A percentile compares a stretch with the other conserved stretches of the same genome.
Conservation (phyloP, 495 filamentous ascomycete genomes). For the Aspergillus cristatus region DNA sequence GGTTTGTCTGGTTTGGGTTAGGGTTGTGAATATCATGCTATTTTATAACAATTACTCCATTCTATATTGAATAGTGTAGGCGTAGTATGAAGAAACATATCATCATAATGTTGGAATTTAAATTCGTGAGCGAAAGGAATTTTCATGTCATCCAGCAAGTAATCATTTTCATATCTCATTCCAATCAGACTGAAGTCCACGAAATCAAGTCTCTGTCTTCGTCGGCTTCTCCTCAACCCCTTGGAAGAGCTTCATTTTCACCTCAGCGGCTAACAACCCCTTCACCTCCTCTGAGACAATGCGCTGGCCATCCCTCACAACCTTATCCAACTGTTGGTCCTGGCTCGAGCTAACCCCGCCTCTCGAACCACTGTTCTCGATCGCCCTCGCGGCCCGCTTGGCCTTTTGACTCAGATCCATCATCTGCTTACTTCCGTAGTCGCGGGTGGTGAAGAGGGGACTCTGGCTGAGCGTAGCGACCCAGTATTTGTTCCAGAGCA, state of each 20-base stretch:
- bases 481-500: conserved; percentile 99
- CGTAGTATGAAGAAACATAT: too few relatives aligned
- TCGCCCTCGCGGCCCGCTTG: conserved; percentile 45
- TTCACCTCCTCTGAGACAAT: conserved; percentile 80
- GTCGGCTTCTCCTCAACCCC: conserved; percentile 40
- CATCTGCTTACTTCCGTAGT: conserved; percentile 90
- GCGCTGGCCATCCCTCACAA: conserved; percentile 69
- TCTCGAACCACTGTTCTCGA: conserved; percentile 32
- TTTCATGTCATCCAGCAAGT: too few relatives aligned
- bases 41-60: too few relatives aligned
- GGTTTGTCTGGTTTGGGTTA: too few relatives aligned
- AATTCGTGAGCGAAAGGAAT: too few relatives aligned
- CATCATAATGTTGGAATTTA: too few relatives aligned
- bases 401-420: conserved; percentile 77
- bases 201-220: not conserved
- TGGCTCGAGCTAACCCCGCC: conserved; percentile 20
- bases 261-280: conserved; percentile 69
- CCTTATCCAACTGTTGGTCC: conserved; percentile 66
- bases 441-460: conserved; percentile 85
- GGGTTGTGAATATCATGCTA: too few relatives aligned
- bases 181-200: too few relatives aligned
- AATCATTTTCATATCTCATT: too few relatives aligned
- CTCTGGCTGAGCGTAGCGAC: conserved; percentile 94
- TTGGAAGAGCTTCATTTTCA: conserved; percentile 82
- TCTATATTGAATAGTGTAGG: too few relatives aligned